A percentile compares a stretch with the other conserved stretches of the same genome.
phyloP scores from a whole-genome alignment of 441 rosid species.

The Iberis amara region DNA sequence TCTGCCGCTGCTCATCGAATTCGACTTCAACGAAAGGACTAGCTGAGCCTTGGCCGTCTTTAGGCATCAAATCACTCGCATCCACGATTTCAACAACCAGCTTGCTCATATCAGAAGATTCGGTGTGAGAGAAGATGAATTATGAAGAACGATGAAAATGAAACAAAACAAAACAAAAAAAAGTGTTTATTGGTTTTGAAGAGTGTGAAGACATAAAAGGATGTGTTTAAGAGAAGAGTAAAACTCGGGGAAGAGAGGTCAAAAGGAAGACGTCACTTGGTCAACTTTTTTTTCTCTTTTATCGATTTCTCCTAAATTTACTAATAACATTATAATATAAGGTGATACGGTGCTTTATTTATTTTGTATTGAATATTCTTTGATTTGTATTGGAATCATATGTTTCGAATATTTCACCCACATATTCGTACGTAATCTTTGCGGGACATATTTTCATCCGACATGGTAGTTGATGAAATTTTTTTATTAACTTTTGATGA shows the following conservation, averaged over 20 bases:
- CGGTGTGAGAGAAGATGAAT: neutral
- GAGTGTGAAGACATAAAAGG: constrained; percentile 41
- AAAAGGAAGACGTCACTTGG: constrained; percentile 26
- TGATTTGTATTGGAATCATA: too few species aligned
- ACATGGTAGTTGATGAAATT: constrained; percentile 2
- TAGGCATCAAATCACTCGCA: constrained; percentile 49
- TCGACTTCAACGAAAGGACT: constrained; percentile 47
- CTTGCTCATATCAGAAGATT: constrained; percentile 34
- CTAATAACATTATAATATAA: neutral
- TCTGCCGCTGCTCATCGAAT: constrained; percentile 40
- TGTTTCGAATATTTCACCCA: too few species aligned
- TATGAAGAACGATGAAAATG: constrained; percentile 18
- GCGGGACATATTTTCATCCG: constrained; percentile 7
- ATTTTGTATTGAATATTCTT: neutral
- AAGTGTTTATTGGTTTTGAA: constrained; percentile 26
- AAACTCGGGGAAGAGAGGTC: constrained; percentile 25
- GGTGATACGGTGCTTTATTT: too few species aligned
- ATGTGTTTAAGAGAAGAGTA: constrained; percentile 20
- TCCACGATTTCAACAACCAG: constrained; percentile 51
- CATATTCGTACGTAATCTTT: constrained; percentile 3
- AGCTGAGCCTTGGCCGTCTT: constrained; percentile 54
- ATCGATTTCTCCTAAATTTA: constrained; percentile 28
- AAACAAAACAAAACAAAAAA: constrained; percentile 1
- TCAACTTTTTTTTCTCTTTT: constrained; percentile 2
- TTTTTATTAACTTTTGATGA: neutral